phyloP scores from a whole-genome alignment of 805 yeast genomes.

The Saturnispora galanensis region DNA sequence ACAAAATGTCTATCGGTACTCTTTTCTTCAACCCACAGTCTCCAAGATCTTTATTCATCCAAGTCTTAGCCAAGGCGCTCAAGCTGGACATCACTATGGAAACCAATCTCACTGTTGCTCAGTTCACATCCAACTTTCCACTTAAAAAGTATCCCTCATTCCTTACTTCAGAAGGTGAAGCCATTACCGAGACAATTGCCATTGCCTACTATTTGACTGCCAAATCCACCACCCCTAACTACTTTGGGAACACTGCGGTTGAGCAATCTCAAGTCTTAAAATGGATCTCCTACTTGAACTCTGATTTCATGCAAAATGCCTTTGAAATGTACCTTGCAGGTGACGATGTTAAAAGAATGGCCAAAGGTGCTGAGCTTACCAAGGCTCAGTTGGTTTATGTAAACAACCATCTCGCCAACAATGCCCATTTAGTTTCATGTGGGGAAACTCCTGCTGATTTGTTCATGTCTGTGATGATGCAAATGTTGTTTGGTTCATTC shows the following conservation, averaged over 20 bases:
- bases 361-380: not conserved
- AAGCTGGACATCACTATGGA: constrained; percentile 43
- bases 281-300: constrained; percentile 70
- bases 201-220: constrained; percentile 36
- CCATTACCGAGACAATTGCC: constrained; percentile 57
- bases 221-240: constrained; percentile 29
- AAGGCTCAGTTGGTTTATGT: not conserved
- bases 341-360: constrained; percentile 1
- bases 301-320: constrained; percentile 44
- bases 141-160: constrained; percentile 54
- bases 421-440: not conserved
- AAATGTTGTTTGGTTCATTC: not conserved
- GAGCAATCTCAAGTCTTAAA: constrained; percentile 56
- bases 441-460: constrained; percentile 6
- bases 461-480: not conserved
- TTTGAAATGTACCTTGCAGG: not conserved
- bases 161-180: constrained; percentile 52
- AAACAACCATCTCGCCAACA: constrained; percentile 1
- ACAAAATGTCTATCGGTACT: constrained; percentile 17
- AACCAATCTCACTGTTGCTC: constrained; percentile 29
- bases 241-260: constrained; percentile 45
- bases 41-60: constrained; percentile 28
- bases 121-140: constrained; percentile 47
- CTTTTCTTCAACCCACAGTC: constrained; percentile 13
- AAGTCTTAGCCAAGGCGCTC: constrained; percentile 43